phyloP scores from a whole-genome alignment of 108 stramenopile species.

The Bacterosira constricta region DNA sequence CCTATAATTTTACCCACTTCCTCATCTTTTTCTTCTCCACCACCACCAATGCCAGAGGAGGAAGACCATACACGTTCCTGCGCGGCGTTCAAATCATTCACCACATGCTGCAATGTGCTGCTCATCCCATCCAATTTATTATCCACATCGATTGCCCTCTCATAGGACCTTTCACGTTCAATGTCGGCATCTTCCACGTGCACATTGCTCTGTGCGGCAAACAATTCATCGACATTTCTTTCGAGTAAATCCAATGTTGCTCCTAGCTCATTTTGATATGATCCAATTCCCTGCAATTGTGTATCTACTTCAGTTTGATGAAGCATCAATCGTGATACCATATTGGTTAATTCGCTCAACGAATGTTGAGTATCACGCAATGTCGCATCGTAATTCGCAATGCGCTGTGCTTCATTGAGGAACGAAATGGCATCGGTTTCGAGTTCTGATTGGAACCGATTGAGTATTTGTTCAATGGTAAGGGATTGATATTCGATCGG shows the following conservation, averaged over 20 bases:
- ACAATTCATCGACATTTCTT: constrained; percentile 73
- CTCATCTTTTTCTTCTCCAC: constrained; percentile 18
- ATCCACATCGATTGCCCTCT: constrained; percentile 58
- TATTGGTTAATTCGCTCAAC: constrained; percentile 53
- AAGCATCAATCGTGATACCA: constrained; percentile 60
- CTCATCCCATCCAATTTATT: constrained; percentile 48
- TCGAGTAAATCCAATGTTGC: constrained; percentile 62
- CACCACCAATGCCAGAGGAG: constrained; percentile 12
- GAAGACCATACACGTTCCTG: constrained; percentile 53
- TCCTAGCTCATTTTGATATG: constrained; percentile 69
- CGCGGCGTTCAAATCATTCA: constrained; percentile 55
- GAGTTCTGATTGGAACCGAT: constrained; percentile 76
- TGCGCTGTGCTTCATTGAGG: constrained; percentile 74
- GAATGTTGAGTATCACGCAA: constrained; percentile 75
- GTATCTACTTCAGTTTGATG: constrained; percentile 72
- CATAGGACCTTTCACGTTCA: constrained; percentile 74
- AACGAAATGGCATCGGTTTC: constrained; percentile 72
- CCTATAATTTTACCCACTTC: constrained; percentile 58
- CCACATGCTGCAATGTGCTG: constrained; percentile 47
- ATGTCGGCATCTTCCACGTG: constrained; percentile 71
- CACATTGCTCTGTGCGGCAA: constrained; percentile 60
- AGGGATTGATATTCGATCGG: constrained; percentile 78
- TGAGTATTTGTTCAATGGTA: constrained; percentile 85
- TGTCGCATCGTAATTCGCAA: constrained; percentile 76
- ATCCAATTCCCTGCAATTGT: constrained; percentile 57